phyloP scores from a whole-genome alignment of 2,329 filamentous ascomycete genomes.

The Drechslerella stenobrocha region DNA sequence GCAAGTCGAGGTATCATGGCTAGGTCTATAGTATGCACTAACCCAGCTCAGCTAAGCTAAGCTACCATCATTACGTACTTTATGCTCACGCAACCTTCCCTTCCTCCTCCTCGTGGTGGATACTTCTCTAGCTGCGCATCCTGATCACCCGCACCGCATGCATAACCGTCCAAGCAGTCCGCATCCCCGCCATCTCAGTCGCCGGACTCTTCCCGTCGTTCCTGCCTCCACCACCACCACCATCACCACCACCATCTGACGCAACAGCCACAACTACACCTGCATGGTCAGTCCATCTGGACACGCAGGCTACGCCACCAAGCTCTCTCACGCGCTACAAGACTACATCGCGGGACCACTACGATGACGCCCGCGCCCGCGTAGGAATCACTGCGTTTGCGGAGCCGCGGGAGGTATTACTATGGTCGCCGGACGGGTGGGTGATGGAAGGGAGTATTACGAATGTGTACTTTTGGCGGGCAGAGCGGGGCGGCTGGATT shows the following conservation, averaged over 20 bases:
- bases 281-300: neutral
- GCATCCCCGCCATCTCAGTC: conserved; percentile 21
- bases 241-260: neutral
- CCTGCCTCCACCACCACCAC: conserved; percentile 3
- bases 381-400: conserved; percentile 60
- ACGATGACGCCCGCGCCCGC: conserved; percentile 63
- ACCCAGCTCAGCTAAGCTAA: too few species aligned
- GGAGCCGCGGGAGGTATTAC: conserved; percentile 67
- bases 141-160: conserved; percentile 37
- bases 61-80: neutral
- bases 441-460: conserved; percentile 86
- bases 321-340: neutral
- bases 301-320: neutral
- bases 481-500: conserved; percentile 67
- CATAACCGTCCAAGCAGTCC: conserved; percentile 32
- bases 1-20: neutral
- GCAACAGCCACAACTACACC: neutral
- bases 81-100: too few species aligned
- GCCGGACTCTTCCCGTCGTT: conserved; percentile 24
- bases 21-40: neutral
- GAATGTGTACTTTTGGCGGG: conserved; percentile 77
- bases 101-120: too few species aligned
- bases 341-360: neutral
- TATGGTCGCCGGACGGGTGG: conserved; percentile 56
- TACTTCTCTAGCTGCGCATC: conserved; percentile 49